A percentile compares a stretch with the other conserved stretches of the same genome.
Evolutionary conservation across 139 green algal genomes (phyloP).

Genomic region (Auxenochlorella protothecoides): DNA sequence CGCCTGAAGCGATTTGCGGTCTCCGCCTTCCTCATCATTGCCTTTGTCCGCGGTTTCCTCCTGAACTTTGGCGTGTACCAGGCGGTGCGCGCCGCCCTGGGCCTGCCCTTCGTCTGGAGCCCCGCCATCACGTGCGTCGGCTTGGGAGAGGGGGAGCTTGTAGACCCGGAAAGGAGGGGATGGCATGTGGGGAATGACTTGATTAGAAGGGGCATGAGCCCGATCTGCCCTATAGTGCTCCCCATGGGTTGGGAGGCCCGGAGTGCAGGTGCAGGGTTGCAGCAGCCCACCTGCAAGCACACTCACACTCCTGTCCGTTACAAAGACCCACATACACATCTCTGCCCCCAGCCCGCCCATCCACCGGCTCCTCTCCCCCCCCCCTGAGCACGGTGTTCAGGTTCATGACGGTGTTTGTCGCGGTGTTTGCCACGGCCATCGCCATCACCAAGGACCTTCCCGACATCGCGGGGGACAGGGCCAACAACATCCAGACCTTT

Average conservation of each 20-base stretch:
- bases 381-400: too few relatives aligned
- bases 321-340: conserved; percentile 8
- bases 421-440: conserved; percentile 86
- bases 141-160: conserved; percentile 54
- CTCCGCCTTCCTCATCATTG: conserved; percentile 95
- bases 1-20: conserved; percentile 89
- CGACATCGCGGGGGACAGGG: conserved; percentile 72
- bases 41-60: conserved; percentile 89
- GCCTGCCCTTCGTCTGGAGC: conserved; percentile 24
- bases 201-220: conserved; percentile 75
- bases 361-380: neutral
- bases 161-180: conserved; percentile 30
- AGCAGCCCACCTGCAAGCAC: conserved; percentile 74
- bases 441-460: conserved; percentile 96
- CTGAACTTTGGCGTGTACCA: conserved; percentile 99
- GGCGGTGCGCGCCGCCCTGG: conserved; percentile 31
- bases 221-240: conserved; percentile 90
- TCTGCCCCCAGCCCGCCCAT: conserved; percentile 26
- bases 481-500: conserved; percentile 60
- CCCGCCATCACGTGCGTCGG: conserved; percentile 61
- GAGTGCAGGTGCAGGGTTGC: conserved; percentile 69
- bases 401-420: conserved; percentile 72
- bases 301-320: conserved; percentile 12
- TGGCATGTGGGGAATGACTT: neutral
- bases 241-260: conserved; percentile 44